Conservation (phyloP, 306 rosid species). For the Astragalus membranaceus region DNA sequence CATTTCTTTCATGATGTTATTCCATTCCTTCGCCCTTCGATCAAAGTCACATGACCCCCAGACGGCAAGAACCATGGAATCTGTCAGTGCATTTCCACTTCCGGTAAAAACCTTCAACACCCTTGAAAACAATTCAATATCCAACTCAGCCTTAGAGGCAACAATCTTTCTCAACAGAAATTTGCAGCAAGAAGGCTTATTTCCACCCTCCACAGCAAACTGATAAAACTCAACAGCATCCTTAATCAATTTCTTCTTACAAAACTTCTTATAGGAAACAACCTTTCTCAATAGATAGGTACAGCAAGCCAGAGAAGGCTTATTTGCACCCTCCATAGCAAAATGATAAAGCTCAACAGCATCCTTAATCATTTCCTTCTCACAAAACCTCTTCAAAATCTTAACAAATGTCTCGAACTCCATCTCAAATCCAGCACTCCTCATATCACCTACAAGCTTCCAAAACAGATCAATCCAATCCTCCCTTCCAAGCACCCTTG, state of each 20-base stretch:
- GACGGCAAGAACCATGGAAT: constrained; percentile 43
- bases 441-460: constrained; percentile 74
- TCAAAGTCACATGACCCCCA: constrained; percentile 28
- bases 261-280: constrained; percentile 48
- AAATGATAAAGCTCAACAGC: constrained; percentile 72
- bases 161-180: constrained; percentile 57
- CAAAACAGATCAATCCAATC: constrained; percentile 64
- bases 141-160: constrained; percentile 33
- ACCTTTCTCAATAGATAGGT: constrained; percentile 55
- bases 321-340: constrained; percentile 59
- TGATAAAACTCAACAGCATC: constrained; percentile 76
- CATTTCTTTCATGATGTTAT: constrained; percentile 61
- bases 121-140: constrained; percentile 49
- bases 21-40: constrained; percentile 47
- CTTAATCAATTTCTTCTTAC: constrained; percentile 52
- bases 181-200: constrained; percentile 55
- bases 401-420: constrained; percentile 50
- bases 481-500: constrained; percentile 66
- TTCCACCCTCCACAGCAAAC: constrained; percentile 60
- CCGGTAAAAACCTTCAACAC: constrained; percentile 40
- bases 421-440: constrained; percentile 45
- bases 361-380: constrained; percentile 57
- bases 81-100: constrained; percentile 43
- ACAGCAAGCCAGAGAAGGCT: constrained; percentile 44
- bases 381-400: constrained; percentile 60